Evolutionary conservation across 164 flowering plant genomes (phyloP).

Genomic region (Vitis labrusca): DNA sequence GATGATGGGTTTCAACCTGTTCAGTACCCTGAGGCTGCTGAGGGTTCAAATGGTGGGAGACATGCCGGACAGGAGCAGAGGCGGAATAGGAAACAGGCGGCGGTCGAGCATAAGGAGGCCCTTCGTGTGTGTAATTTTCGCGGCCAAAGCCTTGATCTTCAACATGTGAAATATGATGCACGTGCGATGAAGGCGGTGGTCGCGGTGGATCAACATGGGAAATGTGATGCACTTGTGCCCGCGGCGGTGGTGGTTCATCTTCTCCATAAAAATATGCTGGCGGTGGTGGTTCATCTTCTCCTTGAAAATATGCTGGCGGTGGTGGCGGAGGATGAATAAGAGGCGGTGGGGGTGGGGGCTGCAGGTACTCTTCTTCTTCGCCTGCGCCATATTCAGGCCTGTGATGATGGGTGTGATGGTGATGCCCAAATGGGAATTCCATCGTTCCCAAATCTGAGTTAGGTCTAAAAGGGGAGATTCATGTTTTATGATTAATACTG

Average conservation of each 20-base stretch:
- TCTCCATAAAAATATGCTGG: constrained; percentile 3
- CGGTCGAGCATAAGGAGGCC: not conserved
- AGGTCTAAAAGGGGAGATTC: too few species aligned
- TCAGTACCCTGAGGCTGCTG: constrained; percentile 2
- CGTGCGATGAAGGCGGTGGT: constrained; percentile 1
- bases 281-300: constrained; percentile 11
- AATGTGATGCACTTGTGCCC: constrained; percentile 3
- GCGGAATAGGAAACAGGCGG: not conserved
- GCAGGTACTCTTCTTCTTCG: constrained; percentile 12
- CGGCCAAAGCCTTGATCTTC: too few species aligned
- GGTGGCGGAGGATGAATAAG: not conserved
- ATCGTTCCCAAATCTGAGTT: not conserved
- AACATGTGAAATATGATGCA: not conserved
- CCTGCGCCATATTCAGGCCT: constrained; percentile 7
- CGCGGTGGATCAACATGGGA: constrained; percentile 5
- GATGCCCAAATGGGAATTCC: constrained; percentile 23
- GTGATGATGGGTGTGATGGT: constrained; percentile 11
- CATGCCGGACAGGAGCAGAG: constrained; percentile 7
- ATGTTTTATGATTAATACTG: too few species aligned
- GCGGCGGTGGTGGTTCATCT: constrained; percentile 7
- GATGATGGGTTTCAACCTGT: constrained; percentile 7
- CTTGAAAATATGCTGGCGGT: not conserved
- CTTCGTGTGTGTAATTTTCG: too few species aligned
- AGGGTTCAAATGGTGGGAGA: constrained; percentile 3
- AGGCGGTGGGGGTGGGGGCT: constrained; percentile 12